These are phyloP conservation scores for Pseudocercospora eumusae DNA, from an alignment of 2,329 filamentous ascomycete species.

Conservation along the genomic window DNA sequence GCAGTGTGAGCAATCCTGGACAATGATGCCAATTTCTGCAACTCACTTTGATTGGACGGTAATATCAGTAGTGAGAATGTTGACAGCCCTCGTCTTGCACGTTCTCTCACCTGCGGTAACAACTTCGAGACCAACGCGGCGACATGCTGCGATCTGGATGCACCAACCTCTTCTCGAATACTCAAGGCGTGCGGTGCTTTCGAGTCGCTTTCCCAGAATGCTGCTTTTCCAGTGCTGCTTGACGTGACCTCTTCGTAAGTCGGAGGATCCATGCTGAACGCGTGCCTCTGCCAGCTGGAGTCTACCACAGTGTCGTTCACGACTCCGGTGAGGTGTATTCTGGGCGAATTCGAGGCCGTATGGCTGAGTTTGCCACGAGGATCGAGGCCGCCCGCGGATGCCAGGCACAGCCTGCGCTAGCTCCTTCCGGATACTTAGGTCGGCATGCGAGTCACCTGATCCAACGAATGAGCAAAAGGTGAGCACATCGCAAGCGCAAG, in stretches of 20 bases:
- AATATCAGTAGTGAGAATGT: constrained; percentile 36
- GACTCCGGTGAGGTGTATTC: neutral
- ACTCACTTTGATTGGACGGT: constrained; percentile 39
- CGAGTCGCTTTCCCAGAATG: constrained; percentile 18
- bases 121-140: constrained; percentile 34
- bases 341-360: constrained; percentile 3
- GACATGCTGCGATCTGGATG: constrained; percentile 38
- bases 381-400: constrained; percentile 8
- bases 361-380: constrained; percentile 3
- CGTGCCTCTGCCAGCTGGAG: neutral
- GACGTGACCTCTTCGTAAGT: constrained; percentile 35
- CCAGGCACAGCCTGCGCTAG: no score
- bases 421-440: constrained; percentile 2
- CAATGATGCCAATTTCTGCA: neutral
- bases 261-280: constrained; percentile 32
- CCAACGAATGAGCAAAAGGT: neutral
- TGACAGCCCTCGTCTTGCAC: constrained; percentile 35
- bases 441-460: neutral
- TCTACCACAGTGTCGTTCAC: neutral
- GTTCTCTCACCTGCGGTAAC: constrained; percentile 29
- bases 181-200: constrained; percentile 31
- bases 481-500: neutral
- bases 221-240: constrained; percentile 4
- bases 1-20: constrained; percentile 19
- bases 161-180: constrained; percentile 35